Base-by-base conservation (phyloP, 805 yeast species). In the Priceomyces haplophilus region DNA sequence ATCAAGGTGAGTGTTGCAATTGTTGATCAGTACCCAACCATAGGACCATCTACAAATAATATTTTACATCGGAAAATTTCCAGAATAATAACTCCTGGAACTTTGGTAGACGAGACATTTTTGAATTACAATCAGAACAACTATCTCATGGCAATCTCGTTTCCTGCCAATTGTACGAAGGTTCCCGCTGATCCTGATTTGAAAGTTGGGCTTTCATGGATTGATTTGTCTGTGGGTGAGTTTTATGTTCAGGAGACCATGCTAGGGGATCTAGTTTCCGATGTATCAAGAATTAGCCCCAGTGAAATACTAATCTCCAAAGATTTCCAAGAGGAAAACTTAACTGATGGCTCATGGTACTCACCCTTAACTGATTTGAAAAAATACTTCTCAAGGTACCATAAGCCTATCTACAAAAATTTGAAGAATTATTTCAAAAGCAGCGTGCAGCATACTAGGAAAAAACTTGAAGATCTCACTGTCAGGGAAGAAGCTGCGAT, bases 41-140 rank as follows among this genome's bases (percentile, higher is more conserved):
- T 48, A 21, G 47, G 47, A 12, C 47, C 47, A 7, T 41, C 53
- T 7, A 50, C 56, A 3, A 62, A 61, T n/a, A 54, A 55, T 43
- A 55, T 67, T 5, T 75, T 84, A 16, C 78, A 76, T 33, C 69
- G 99, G 36, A 82, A 86, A 25, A 80, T 93, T 0, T 75, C 88
- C 5, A 69, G 97, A 33, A 79, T 91, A 6, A 79, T 93, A 1
- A 84, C 97, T 0, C 97, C 97, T 0, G 99, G 99, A 0, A 91
- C 98, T 0, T 73, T 91, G 25, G 77, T 91, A 8, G 96, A 88
- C 54, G 97, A 91, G 53, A 80, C 85, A 0, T 82, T 91, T 47
- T 67, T 91, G 54, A 85, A 88, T 57, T 79, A 79, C 44, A 79
- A 78, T 45, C 75, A 78, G 37, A 85, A 85, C 51, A 88, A 89